These are phyloP conservation scores for Naganishia onofrii DNA, from an alignment of 768 basidiomycete genomes.

Conservation along the genomic window DNA sequence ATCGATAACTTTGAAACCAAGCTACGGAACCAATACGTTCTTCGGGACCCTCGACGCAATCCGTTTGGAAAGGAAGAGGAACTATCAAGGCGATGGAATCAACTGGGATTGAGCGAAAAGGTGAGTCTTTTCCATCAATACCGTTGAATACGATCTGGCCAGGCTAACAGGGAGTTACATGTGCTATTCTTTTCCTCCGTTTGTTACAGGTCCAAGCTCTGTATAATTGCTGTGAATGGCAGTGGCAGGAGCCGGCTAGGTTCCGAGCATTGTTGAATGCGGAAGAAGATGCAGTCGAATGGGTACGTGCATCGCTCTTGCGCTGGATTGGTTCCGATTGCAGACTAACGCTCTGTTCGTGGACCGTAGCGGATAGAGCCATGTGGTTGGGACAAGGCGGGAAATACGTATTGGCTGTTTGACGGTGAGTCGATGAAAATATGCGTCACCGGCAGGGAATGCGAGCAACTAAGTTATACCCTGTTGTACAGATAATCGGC, in stretches of 20 bases:
- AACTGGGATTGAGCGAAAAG: constrained; percentile 46
- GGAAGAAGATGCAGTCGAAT: constrained; percentile 47
- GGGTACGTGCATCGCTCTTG: constrained; percentile 18
- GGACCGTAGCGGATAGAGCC: constrained; percentile 50
- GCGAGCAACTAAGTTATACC: background rate
- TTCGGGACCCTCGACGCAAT: constrained; percentile 36
- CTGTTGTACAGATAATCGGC: constrained; percentile 43
- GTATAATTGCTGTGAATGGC: constrained; percentile 53
- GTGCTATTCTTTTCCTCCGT: background rate
- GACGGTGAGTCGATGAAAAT: constrained; percentile 42
- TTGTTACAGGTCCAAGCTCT: constrained; percentile 43
- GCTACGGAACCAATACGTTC: constrained; percentile 45
- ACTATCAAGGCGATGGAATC: constrained; percentile 42
- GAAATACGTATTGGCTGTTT: constrained; percentile 52
- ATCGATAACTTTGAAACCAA: constrained; percentile 44
- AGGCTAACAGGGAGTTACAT: background rate
- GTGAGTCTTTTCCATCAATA: constrained; percentile 32
- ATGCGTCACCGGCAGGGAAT: background rate
- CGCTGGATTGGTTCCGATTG: background rate
- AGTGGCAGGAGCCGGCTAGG: constrained; percentile 46
- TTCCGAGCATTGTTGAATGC: constrained; percentile 47
- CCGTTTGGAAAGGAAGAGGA: constrained; percentile 43
- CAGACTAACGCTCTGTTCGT: background rate
- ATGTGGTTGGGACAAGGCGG: constrained; percentile 50
- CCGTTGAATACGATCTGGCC: background rate